Conservation (phyloP, 208 protist genomes). For the Crithidia thermophila region DNA sequence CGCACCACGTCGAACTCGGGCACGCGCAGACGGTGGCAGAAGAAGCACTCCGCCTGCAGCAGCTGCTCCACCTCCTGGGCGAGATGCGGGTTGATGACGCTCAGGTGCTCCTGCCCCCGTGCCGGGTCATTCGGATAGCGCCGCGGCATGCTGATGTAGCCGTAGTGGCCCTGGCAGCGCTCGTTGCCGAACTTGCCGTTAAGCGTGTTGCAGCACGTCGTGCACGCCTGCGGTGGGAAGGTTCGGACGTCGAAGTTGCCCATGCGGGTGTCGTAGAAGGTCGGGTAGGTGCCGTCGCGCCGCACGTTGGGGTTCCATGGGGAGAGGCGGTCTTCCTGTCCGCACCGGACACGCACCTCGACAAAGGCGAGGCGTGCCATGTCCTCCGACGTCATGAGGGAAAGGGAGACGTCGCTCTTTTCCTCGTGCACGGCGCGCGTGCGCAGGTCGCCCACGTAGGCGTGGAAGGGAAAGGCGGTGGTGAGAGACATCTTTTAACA, state of each 20-base stretch:
- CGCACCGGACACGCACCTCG: constrained; percentile 74
- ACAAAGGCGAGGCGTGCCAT: constrained; percentile 81
- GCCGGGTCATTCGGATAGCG: constrained; percentile 58
- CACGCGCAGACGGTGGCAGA: constrained; percentile 80
- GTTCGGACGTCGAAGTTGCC: constrained; percentile 86
- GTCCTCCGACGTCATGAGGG: constrained; percentile 79
- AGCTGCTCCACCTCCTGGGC: constrained; percentile 73
- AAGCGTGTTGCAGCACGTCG: constrained; percentile 67
- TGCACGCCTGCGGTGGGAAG: constrained; percentile 80
- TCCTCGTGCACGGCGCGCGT: constrained; percentile 59
- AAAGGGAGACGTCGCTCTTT: constrained; percentile 83
- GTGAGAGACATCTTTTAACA: constrained; percentile 76
- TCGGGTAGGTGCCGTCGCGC: constrained; percentile 47
- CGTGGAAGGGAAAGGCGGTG: constrained; percentile 84
- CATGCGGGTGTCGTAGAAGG: constrained; percentile 91
- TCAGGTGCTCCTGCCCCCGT: constrained; percentile 42
- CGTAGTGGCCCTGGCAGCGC: constrained; percentile 90
- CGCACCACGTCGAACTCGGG: constrained; percentile 82
- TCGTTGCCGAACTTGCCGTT: constrained; percentile 81
- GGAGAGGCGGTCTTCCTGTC: constrained; percentile 58
- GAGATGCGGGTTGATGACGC: constrained; percentile 86
- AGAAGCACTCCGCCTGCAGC: constrained; percentile 88
- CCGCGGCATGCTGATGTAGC: constrained; percentile 84
- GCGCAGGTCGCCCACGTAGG: constrained; percentile 84
- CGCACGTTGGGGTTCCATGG: constrained; percentile 29